Conservation (phyloP, 164 flowering plant genomes). For the Stephania yunnanensis region DNA sequence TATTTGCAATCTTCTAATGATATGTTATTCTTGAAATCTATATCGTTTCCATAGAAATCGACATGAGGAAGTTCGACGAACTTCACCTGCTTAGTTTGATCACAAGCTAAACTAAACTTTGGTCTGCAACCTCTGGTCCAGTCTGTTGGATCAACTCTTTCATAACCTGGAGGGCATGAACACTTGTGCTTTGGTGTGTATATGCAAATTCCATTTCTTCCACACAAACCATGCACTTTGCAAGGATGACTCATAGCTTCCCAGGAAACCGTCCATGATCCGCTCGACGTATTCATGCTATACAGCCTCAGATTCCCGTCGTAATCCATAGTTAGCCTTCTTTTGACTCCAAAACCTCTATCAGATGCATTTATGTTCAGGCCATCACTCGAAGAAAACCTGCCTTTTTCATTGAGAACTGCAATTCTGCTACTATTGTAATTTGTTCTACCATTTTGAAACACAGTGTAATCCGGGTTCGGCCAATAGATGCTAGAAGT, state of each 20-base stretch:
- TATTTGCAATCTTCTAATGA: constrained; percentile 17
- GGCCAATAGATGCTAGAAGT: constrained; percentile 22
- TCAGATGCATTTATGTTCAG: constrained; percentile 17
- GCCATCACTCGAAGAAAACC: constrained; percentile 15
- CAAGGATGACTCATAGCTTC: constrained; percentile 12
- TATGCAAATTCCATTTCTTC: constrained; percentile 23
- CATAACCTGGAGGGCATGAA: constrained; percentile 18
- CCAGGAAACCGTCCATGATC: constrained; percentile 22
- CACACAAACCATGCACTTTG: constrained; percentile 18
- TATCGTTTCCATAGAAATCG: constrained; percentile 21
- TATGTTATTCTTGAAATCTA: neutral
- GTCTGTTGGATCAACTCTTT: constrained; percentile 14
- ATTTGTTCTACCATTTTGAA: constrained; percentile 5
- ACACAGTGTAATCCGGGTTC: constrained; percentile 11
- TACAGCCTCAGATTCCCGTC: constrained; percentile 25
- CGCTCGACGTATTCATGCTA: constrained; percentile 13
- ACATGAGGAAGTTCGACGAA: constrained; percentile 17
- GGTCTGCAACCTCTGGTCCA: constrained; percentile 23
- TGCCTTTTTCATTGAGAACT: constrained; percentile 16
- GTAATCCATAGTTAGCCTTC: constrained; percentile 20
- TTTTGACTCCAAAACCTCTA: constrained; percentile 13
- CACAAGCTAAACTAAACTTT: constrained; percentile 4
- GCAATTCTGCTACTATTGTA: constrained; percentile 21
- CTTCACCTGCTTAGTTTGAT: constrained; percentile 1
- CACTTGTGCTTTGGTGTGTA: constrained; percentile 15